These are phyloP conservation scores for Trichoderma atrobrunneum DNA, from an alignment of 2,329 filamentous ascomycete species.

Conservation along the genomic window DNA sequence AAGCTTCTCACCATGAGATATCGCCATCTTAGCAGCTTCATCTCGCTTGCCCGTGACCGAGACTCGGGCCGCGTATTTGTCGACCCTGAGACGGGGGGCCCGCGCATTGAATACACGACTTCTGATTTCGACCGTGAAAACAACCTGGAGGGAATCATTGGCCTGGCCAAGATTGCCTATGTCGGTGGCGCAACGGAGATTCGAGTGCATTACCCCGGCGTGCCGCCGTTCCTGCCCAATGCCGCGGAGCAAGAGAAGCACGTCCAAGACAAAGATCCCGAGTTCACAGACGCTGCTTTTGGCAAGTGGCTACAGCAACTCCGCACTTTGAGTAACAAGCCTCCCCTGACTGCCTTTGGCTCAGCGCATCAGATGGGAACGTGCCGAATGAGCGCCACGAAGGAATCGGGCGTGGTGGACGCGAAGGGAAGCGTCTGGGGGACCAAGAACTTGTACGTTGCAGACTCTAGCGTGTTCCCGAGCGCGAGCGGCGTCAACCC, in stretches of 20 bases:
- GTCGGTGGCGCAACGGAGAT: slow-evolving; percentile 80
- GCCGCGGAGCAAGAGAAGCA: slow-evolving; percentile 23
- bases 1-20: slow-evolving; percentile 70
- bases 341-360: slow-evolving; percentile 53
- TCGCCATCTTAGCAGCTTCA: slow-evolving; percentile 67
- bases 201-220: slow-evolving; percentile 58
- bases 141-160: slow-evolving; percentile 68
- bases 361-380: slow-evolving; percentile 83
- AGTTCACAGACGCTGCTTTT: slow-evolving; percentile 60
- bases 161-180: slow-evolving; percentile 72
- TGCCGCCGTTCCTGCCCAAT: slow-evolving; percentile 58
- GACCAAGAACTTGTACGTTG: slow-evolving; percentile 62
- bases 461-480: slow-evolving; percentile 73
- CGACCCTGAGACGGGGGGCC: slow-evolving; percentile 64
- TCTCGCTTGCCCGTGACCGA: slow-evolving; percentile 71
- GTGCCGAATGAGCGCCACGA: slow-evolving; percentile 64
- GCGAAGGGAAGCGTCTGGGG: slow-evolving; percentile 62
- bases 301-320: slow-evolving; percentile 57
- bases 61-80: slow-evolving; percentile 72
- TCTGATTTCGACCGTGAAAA: slow-evolving; percentile 70
- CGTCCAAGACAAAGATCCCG: slow-evolving; percentile 33
- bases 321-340: slow-evolving; percentile 46
- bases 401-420: slow-evolving; percentile 56
- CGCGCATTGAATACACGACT: slow-evolving; percentile 66
- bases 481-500: slow-evolving; percentile 77